Evolutionary conservation across 371 early-diverging fungal species (phyloP).

Genomic region (Pancytospora philotis): DNA sequence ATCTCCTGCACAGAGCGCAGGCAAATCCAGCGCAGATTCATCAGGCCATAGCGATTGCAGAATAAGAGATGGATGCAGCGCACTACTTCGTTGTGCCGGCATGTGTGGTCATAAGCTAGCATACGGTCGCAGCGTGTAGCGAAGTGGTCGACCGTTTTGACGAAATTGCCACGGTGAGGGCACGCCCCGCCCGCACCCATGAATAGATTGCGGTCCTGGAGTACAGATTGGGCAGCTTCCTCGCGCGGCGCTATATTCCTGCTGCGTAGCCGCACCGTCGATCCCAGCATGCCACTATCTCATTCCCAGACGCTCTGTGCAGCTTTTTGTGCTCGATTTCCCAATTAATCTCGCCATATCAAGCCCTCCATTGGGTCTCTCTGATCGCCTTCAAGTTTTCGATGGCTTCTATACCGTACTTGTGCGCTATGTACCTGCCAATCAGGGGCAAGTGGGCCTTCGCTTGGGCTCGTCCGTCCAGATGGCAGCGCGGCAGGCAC

Average conservation of each 20-base stretch:
- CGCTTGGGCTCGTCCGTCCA: background rate
- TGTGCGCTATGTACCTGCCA: background rate
- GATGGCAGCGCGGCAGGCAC: background rate
- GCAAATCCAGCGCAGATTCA: background rate
- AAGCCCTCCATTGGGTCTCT: conserved; percentile 68
- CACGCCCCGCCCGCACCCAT: background rate
- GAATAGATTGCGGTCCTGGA: conserved; percentile 6
- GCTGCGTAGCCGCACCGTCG: background rate
- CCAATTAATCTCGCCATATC: background rate
- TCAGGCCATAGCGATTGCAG: background rate
- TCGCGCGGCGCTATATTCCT: background rate
- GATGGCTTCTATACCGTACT: conserved; percentile 10
- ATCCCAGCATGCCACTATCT: background rate
- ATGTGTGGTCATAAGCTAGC: background rate
- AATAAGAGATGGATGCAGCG: background rate
- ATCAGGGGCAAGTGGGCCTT: background rate
- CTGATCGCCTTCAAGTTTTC: conserved; percentile 49
- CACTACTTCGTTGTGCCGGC: conserved; percentile 3
- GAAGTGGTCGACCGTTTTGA: conserved; percentile 10
- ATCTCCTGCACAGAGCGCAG: background rate
- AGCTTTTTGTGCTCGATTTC: background rate
- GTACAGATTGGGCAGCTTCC: background rate
- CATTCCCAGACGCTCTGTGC: background rate
- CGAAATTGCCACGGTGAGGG: background rate
- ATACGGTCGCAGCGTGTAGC: conserved; percentile 6